Evolutionary conservation across 331 rosid species (phyloP).

Genomic region (Spiraea crenata): DNA sequence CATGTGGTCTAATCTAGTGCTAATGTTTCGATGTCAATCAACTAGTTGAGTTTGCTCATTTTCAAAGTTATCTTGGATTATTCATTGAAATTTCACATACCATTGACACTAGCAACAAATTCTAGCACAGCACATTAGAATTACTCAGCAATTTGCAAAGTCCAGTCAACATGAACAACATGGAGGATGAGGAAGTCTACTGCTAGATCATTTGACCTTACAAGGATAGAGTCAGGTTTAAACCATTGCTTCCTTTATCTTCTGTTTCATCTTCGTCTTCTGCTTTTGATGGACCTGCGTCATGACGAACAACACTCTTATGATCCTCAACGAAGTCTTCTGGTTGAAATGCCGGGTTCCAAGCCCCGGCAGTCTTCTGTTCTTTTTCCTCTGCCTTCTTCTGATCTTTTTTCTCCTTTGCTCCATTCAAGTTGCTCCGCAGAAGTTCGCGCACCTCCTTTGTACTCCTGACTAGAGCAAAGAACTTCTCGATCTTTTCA

Average conservation of each 20-base stretch:
- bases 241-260: conserved; percentile 29
- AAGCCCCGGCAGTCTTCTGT: conserved; percentile 27
- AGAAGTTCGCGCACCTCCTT: conserved; percentile 44
- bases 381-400: conserved; percentile 2
- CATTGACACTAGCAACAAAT: neutral
- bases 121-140: neutral
- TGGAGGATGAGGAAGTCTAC: neutral
- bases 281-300: conserved; percentile 33
- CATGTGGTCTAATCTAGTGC: neutral
- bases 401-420: conserved; percentile 19
- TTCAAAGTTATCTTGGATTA: neutral
- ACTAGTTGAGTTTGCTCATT: neutral
- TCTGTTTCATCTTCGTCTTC: conserved; percentile 15
- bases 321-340: conserved; percentile 61
- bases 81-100: neutral
- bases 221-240: conserved; percentile 74
- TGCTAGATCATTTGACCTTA: conserved; percentile 16
- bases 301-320: conserved; percentile 5
- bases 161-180: neutral
- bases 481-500: conserved; percentile 60
- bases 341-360: conserved; percentile 70
- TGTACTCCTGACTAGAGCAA: conserved; percentile 65
- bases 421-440: neutral
- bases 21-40: neutral
- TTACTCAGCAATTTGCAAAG: neutral